Conservation (phyloP, 148 eudicot genomes). For the Fallopia convolvulus region DNA sequence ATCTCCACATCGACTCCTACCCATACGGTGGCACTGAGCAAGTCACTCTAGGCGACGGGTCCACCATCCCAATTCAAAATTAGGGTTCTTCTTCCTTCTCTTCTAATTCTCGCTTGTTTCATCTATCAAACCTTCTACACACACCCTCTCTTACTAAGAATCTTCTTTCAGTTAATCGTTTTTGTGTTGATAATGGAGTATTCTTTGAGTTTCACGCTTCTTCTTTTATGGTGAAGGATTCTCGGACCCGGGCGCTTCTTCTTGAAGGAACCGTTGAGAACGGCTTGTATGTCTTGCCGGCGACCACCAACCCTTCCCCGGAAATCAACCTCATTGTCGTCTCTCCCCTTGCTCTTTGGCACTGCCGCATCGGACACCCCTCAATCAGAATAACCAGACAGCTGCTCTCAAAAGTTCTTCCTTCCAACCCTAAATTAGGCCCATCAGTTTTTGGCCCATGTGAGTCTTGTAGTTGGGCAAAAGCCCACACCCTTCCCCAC, state of each 20-base stretch:
- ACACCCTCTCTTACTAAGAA: neutral
- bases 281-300: neutral
- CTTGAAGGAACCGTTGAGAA: neutral
- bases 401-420: neutral
- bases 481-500: neutral
- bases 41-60: neutral
- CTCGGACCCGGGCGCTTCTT: neutral
- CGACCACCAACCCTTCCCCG: neutral
- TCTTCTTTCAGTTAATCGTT: neutral
- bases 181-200: neutral
- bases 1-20: neutral
- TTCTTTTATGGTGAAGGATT: neutral
- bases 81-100: neutral
- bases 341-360: no score
- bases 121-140: neutral
- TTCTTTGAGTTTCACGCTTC: neutral
- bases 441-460: neutral
- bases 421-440: no score
- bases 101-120: neutral
- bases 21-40: neutral
- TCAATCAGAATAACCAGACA: neutral
- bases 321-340: neutral
- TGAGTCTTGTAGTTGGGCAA: neutral
- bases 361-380: no score
- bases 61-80: neutral